Conservation (phyloP, 129 eudicot genomes). For the Logfia minima region DNA sequence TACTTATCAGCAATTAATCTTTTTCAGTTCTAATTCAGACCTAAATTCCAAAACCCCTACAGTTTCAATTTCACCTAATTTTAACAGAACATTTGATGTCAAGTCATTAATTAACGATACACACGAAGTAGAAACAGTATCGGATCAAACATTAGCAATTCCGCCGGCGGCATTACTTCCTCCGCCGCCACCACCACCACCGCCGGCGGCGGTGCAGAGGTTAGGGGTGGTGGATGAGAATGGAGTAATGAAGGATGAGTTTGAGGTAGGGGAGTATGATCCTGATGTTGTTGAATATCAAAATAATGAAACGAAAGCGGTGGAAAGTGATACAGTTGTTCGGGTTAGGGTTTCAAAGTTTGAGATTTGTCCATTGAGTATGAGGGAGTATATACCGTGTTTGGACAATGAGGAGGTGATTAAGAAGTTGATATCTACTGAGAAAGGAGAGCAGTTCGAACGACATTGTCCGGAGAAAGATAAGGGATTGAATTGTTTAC, state of each 20-base stretch:
- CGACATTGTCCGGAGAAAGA: slow-evolving; percentile 84
- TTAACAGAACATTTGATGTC: slow-evolving; percentile 46
- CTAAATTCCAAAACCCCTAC: slow-evolving; percentile 32
- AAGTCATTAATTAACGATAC: slow-evolving; percentile 47
- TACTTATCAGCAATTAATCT: slow-evolving; percentile 45
- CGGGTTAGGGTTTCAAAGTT: slow-evolving; percentile 60
- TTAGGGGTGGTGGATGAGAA: slow-evolving; percentile 83
- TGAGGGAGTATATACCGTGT: slow-evolving; percentile 94
- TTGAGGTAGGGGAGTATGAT: slow-evolving; percentile 82
- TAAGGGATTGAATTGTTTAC: slow-evolving; percentile 67
- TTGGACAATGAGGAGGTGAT: slow-evolving; percentile 81
- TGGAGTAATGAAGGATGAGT: slow-evolving; percentile 73
- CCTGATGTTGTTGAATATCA: slow-evolving; percentile 58
- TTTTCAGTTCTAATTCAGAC: slow-evolving; percentile 49
- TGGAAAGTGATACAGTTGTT: slow-evolving; percentile 31
- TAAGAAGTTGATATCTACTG: slow-evolving; percentile 55
- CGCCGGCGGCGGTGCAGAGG: slow-evolving; percentile 64
- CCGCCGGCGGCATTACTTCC: slow-evolving; percentile 22
- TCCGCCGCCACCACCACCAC: slow-evolving; percentile 40
- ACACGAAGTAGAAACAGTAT: slow-evolving; percentile 21
- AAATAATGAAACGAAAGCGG: slow-evolving; percentile 45
- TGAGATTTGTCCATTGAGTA: slow-evolving; percentile 55
- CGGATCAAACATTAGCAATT: slow-evolving; percentile 21
- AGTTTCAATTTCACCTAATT: slow-evolving; percentile 60
- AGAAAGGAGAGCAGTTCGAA: slow-evolving; percentile 85